Evolutionary conservation across 2,329 filamentous ascomycete species (phyloP), one percentile per base, ranked within the genome.

Genomic region (Leptoxyphium fumago): DNA sequence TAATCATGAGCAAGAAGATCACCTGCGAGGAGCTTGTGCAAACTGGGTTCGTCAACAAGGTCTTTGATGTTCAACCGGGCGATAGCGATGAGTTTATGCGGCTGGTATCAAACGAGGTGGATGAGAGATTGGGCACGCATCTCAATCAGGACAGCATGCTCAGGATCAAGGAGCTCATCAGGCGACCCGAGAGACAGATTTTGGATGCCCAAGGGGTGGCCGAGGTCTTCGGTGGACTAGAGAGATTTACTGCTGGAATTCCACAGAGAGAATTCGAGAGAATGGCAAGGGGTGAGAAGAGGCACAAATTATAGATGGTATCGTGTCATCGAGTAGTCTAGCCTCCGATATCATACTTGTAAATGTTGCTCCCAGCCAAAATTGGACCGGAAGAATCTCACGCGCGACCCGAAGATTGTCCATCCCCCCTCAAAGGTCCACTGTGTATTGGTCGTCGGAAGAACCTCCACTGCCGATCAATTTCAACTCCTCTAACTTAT

Each of bases 261-360:
- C 91, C 91, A 15, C 87, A 95, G 70, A 74, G 82, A 61, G 85
- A 96, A 70, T 96, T 96, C 60, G 68, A 73, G 56, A 88, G 84
- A 71, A 68, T 96, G 59, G 86, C 86, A 1, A 78, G 72, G 49
- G 87, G 89, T 10, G 77, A 91, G 72, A 96, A 95, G 77, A 85
- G 80, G 61, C 91, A 98, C 67, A 96, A 96, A 70, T 67, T 96
- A 61, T 94, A 53, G 32, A 15, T 26, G 21, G 21, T 26, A 26
- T 26, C 21, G 21, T 26, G 7, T 26, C 21, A 26, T 26, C 21
- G 21, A 26, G 21, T 7, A 26, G 21, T 26, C 21, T 26, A 26
- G 21, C 21, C 3, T 26, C 21, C 21, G 21, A 26, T 26, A 26
- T 26, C 21, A 7, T 26, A 26, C 21, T 26, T 26, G 21, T 26